Evolutionary conservation across 208 protist species (phyloP).

Genomic region (Entamoeba invadens): DNA sequence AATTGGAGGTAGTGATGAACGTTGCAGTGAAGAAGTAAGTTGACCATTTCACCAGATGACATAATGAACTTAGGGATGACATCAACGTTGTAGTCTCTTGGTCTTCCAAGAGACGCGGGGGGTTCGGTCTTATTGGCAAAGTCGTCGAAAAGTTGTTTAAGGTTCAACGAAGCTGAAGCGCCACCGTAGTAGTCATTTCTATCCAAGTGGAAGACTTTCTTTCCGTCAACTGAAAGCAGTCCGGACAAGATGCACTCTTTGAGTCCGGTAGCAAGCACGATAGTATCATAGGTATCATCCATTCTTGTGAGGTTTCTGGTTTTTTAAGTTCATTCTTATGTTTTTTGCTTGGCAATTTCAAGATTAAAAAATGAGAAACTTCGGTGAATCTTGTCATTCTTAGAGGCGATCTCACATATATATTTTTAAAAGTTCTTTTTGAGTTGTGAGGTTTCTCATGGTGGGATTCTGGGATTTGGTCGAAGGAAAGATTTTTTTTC

Average conservation of each 20-base stretch:
- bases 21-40: slow-evolving; percentile 84
- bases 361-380: no score
- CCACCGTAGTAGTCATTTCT: slow-evolving; percentile 97
- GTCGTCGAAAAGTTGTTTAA: slow-evolving; percentile 80
- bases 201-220: slow-evolving; percentile 97
- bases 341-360: no score
- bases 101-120: slow-evolving; percentile 54
- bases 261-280: slow-evolving; percentile 96
- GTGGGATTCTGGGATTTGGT: no score
- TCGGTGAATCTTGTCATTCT: no score
- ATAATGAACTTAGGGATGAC: slow-evolving; percentile 98
- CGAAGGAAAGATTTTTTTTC: no score
- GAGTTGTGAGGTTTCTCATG: no score
- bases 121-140: no score
- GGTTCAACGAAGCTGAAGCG: slow-evolving; percentile 87
- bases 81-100: slow-evolving; percentile 92
- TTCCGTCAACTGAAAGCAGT: slow-evolving; percentile 71
- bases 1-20: slow-evolving; percentile 97
- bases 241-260: slow-evolving; percentile 78
- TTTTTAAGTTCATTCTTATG: no score
- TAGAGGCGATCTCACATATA: no score
- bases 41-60: slow-evolving; percentile 65
- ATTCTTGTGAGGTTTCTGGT: no score
- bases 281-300: slow-evolving; percentile 74
- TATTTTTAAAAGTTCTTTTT: no score